Evolutionary conservation across 148 eudicot genomes (phyloP), one percentile per base, ranked within the genome.

Genomic region (Salicornia ramosissima): DNA sequence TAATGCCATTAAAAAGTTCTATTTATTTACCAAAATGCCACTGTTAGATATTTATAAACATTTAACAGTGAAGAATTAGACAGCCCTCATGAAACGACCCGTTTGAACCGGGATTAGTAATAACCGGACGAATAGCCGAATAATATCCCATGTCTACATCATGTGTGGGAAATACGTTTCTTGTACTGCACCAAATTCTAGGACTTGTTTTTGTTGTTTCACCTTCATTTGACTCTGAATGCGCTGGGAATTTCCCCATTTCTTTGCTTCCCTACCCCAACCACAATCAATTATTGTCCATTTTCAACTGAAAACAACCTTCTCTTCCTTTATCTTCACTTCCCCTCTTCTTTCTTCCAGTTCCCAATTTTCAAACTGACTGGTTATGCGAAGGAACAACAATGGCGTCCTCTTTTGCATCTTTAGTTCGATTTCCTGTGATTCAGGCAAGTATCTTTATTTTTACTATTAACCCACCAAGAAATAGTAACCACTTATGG

Each of bases 381-480:
- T 57, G 65, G 52, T 56, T 69, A 63, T 69, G 74, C 62, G 62
- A 77, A 15, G 31, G 25, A 30, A 6, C 34, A 62, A 40, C 43
- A 36, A 78, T 78, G 81, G 55, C 64, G 15, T 60, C 65, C 28
- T 40, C 19, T 73, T 26, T 36, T 21, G 57, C 66, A 54, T 52
- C 67, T 14, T 19, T 53, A 31, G 28, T 45, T 47, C 6, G 58
- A 40, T 34, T 74, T 64, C 1, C 69, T 56, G 43, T 69, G 55
- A 46, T 69, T 74, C 77, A 74, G 81, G 81, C 34, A 33, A 51
- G 57, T 68, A 19, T 19, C 39, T 7, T 49, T 56, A 39, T 14
- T 58, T 3, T 34, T 62, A 50, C 33, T 26, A 19, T 58, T 40
- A 53, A 49, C 12, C 47, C 68, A 61, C 51, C 5, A 16, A 33